Conservation (phyloP, 1,284 basidiomycete species). For the Rhodotorula sp. region DNA sequence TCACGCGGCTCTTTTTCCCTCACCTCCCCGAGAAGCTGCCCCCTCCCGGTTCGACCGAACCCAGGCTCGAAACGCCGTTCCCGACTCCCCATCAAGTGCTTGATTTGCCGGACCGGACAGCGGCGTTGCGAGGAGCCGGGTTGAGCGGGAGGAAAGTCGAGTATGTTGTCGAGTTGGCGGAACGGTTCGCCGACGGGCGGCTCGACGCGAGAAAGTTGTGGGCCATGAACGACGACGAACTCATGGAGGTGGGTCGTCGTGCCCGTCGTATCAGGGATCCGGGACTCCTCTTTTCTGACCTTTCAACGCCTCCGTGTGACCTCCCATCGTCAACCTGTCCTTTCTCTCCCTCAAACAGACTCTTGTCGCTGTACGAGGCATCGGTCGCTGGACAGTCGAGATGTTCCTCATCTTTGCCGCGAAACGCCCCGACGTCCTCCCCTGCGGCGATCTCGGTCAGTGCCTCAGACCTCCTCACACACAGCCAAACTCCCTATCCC, state of each 20-base stretch:
- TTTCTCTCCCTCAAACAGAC: slow-evolving; percentile 52
- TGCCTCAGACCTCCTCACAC: slow-evolving; percentile 50
- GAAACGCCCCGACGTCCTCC: slow-evolving; percentile 72
- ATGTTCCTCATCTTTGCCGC: slow-evolving; percentile 79
- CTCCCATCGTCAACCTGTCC: not conserved
- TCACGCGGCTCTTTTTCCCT: slow-evolving; percentile 71
- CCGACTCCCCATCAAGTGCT: slow-evolving; percentile 70
- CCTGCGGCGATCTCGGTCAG: slow-evolving; percentile 69
- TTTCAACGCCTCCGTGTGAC: not conserved
- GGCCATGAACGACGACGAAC: slow-evolving; percentile 67
- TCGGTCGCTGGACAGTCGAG: slow-evolving; percentile 55
- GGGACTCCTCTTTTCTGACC: not conserved
- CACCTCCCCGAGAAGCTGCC: slow-evolving; percentile 64
- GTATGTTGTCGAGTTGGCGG: slow-evolving; percentile 75
- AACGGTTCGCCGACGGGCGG: slow-evolving; percentile 72
- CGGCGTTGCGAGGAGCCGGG: slow-evolving; percentile 66
- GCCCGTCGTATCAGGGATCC: not conserved
- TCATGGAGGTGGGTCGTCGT: slow-evolving; percentile 52
- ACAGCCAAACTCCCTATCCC: slow-evolving; percentile 51
- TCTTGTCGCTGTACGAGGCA: slow-evolving; percentile 74
- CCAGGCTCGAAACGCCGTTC: slow-evolving; percentile 55
- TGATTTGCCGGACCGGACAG: slow-evolving; percentile 53
- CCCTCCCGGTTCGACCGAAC: slow-evolving; percentile 12
- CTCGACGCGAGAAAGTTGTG: slow-evolving; percentile 69
- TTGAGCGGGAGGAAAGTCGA: slow-evolving; percentile 78